Conservation (phyloP, 1,139 yeast species). For the Yamadazyma triangularis region DNA sequence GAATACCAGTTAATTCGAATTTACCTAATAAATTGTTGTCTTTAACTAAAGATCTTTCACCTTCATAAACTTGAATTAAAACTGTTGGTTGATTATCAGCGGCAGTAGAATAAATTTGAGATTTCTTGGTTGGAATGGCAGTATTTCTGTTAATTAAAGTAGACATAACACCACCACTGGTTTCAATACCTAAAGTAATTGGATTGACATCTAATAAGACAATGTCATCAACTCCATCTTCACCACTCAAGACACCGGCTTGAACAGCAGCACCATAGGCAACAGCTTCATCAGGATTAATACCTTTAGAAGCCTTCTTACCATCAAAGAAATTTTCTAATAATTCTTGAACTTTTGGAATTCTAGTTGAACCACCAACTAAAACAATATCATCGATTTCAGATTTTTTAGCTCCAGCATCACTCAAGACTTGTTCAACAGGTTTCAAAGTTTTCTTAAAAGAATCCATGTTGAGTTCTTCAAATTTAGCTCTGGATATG, state of each 20-base stretch:
- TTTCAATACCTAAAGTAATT: conserved; percentile 47
- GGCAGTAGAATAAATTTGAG: conserved; percentile 45
- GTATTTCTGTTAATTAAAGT: conserved; percentile 46
- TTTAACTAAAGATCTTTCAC: conserved; percentile 46
- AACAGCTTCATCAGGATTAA: conserved; percentile 80
- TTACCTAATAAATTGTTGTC: conserved; percentile 44
- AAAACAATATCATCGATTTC: conserved; percentile 89
- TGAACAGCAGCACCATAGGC: conserved; percentile 63
- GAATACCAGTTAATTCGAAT: conserved; percentile 45
- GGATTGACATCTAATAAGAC: conserved; percentile 48
- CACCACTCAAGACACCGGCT: conserved; percentile 92
- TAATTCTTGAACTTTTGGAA: conserved; percentile 93
- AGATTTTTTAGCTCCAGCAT: conserved; percentile 76
- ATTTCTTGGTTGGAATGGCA: conserved; percentile 45
- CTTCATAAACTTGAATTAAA: conserved; percentile 44
- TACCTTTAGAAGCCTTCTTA: conserved; percentile 92
- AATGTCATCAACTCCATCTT: conserved; percentile 46
- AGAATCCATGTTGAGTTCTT: conserved; percentile 82
- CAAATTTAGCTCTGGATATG: conserved; percentile 91
- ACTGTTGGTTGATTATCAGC: conserved; percentile 48
- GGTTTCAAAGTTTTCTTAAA: conserved; percentile 91
- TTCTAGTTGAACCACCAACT: conserved; percentile 98
- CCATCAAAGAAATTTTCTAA: conserved; percentile 86
- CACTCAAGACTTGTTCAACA: conserved; percentile 87
- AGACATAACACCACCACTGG: conserved; percentile 48